phyloP scores from a whole-genome alignment of 768 basidiomycete genomes.

The Cubamyces sp. region DNA sequence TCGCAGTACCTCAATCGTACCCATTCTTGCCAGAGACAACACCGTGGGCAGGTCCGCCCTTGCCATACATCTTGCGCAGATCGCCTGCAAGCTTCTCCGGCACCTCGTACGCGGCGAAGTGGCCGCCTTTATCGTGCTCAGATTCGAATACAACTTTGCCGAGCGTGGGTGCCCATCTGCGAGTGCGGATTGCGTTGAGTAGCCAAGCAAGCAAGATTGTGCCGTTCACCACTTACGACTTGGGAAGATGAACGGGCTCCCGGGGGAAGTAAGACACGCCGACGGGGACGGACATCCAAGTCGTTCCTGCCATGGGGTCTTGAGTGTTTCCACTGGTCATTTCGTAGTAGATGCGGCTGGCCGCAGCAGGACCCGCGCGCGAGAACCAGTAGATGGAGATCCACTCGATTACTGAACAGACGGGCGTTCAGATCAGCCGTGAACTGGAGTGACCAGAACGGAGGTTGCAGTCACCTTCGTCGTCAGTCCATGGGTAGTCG shows the following conservation, averaged over 20 bases:
- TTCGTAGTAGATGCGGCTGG: constrained; percentile 40
- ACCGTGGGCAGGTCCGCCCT: constrained; percentile 30
- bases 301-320: background rate
- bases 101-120: constrained; percentile 34
- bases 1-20: too few relatives aligned
- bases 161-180: background rate
- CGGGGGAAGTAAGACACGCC: constrained; percentile 38
- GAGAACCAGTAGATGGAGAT: constrained; percentile 44
- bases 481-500: constrained; percentile 58
- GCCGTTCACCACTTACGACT: constrained; percentile 21
- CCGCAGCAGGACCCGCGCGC: constrained; percentile 37
- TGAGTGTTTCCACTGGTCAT: constrained; percentile 5
- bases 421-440: background rate
- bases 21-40: constrained; percentile 3
- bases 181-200: too few relatives aligned
- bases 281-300: constrained; percentile 29
- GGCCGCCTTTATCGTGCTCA: constrained; percentile 32
- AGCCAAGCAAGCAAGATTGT: background rate
- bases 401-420: constrained; percentile 39
- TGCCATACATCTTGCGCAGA: constrained; percentile 35
- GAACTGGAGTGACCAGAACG: background rate
- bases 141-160: constrained; percentile 32
- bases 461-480: constrained; percentile 46
- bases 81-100: constrained; percentile 32
- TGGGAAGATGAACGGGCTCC: constrained; percentile 29